Evolutionary conservation across 78 protist species (phyloP), one percentile per base, ranked within the genome.

Genomic region (Guillardia theta): DNA sequence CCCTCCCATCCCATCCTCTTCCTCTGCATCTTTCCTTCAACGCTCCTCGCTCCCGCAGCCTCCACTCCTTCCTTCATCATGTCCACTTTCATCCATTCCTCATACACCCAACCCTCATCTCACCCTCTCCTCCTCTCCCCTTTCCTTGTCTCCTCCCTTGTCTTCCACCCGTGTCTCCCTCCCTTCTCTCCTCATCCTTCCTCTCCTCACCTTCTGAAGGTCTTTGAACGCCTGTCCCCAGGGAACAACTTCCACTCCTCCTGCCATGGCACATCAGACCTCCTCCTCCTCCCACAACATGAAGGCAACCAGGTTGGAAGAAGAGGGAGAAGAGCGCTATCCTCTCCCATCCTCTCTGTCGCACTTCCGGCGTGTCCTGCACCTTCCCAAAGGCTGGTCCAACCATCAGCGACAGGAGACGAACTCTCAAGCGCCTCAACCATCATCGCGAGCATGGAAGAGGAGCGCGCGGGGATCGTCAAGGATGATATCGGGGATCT

Each of bases 361-460:
- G 90, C 50, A 43, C 90, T 30, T 44, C 50, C 90, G 47, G 37
- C 33, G 33, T 12, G 90, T 78, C 90, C 90, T 78, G 41, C 90
- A 78, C 45, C 48, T n/a, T 18, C 24, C 10, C 90, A 24, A 36
- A 15, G 46, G 15, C 83, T 70, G 33, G 21, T 0, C 70, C 4
- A 1, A 30, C 70, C 39, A 24, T 24, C 70, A 58, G 39, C 21
- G 4, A 58, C 70, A 58, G 39, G 30, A 50, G 58, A 15, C 10
- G 58, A 15, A 19, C 30, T 50, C 30, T 50, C 15, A 50, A 15
- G 30, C 30, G 70, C 39, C 1, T 8, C 1, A 30, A 58, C 70
- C 90, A 50, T 78, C 44, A n/a, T 78, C 90, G 90, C 90, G 90
- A 5, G 90, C 90, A 30, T 78, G 90, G 90, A 78, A 78, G 43